Base-by-base conservation (phyloP, 306 rosid genomes). In the Mimosa pudica region DNA sequence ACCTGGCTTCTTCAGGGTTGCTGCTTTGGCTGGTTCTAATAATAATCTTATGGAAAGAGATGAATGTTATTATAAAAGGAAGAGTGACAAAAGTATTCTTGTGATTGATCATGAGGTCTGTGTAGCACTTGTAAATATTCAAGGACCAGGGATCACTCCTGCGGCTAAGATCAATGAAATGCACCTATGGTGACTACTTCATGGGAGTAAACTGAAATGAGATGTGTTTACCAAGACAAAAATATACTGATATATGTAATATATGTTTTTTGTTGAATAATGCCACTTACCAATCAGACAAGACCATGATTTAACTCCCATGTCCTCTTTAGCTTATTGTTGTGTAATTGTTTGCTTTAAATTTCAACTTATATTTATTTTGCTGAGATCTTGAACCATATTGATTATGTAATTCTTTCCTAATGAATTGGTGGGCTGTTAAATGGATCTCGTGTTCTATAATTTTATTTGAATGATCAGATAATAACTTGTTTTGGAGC, bases 1-100 rank as follows among this genome's bases (percentile, higher is more conserved):
- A 63, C 51, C 32, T 82, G 77, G 62, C 58, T 85, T 75, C 81
- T 87, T 3, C 97, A 93, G 98, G 36, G 76, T 73, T 91, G 93
- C 88, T 93, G 98, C 86, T 86, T 93, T 88, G 72, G 84, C 11
- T 91, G 90, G 92, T 3, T 87, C 81, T 83, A 69, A 76, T 87
- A 87, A 41, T 88, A 89, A 89, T 71, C 5, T 60, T 49, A 51
- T 77, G 49, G 77, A 64, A 83, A 60, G 73, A 77, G 73, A 77
- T 83, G 83, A 85, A 74, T 79, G 66, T 63, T 67, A 76, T 79
- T 75, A 63, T 79, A 55, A 73, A 44, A 51, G 62, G 62, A 55
- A 63, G 46, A 63, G 81, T 62, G 67, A 77, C 68, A 47, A 75
- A 76, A 68, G 75, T 52, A 70, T 54, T 71, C 54, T 78, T 78